A percentile compares a stretch with the other conserved stretches of the same genome.
Evolutionary conservation across 352 stramenopile species (phyloP).

Genomic region (Globisporangium cylindrosporum): DNA sequence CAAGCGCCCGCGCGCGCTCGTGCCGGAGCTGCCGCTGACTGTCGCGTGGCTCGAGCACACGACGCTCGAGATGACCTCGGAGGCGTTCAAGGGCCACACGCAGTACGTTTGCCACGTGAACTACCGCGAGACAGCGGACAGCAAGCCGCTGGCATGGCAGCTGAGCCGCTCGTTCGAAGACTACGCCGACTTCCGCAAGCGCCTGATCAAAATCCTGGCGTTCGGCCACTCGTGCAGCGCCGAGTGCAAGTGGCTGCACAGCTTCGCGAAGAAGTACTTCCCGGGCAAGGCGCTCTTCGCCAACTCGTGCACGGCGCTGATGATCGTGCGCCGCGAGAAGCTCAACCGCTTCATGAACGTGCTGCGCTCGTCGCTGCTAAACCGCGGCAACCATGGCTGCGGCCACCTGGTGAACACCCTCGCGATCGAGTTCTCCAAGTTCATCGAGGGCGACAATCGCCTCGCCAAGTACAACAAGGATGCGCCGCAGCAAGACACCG

Average conservation of each 20-base stretch:
- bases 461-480: background rate
- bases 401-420: conserved; percentile 27
- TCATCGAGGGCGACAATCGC: conserved; percentile 12
- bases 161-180: conserved; percentile 32
- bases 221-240: conserved; percentile 55
- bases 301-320: background rate
- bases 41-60: conserved; percentile 16
- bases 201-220: conserved; percentile 41
- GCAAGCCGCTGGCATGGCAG: background rate
- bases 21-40: background rate
- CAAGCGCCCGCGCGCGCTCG: conserved; percentile 1
- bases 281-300: conserved; percentile 37
- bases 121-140: conserved; percentile 2
- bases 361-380: conserved; percentile 34
- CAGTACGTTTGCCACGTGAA: conserved; percentile 10
- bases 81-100: background rate
- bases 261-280: conserved; percentile 61
- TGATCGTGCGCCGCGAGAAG: conserved; percentile 20
- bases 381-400: conserved; percentile 37
- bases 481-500: background rate
- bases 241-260: conserved; percentile 67
- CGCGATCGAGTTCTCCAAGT: conserved; percentile 24
- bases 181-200: conserved; percentile 42
- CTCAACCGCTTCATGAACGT: conserved; percentile 32
- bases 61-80: conserved; percentile 12